phyloP scores from a whole-genome alignment of 257 asterid species.

The Rubia yunnanensis region DNA sequence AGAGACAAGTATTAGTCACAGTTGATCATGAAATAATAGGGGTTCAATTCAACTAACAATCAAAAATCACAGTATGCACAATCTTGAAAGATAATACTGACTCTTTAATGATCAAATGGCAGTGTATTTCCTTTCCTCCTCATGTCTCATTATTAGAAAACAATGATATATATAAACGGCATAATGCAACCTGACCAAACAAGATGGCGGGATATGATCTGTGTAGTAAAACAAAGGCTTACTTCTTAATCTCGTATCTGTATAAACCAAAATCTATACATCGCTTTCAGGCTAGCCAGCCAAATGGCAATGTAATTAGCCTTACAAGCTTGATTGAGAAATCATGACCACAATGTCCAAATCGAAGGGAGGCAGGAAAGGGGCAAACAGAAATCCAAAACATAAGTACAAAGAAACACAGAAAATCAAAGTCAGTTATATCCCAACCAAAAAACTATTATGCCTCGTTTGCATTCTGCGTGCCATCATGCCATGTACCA shows the following conservation, averaged over 20 bases:
- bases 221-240: too few species aligned
- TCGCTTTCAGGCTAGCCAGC: neutral
- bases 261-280: too few species aligned
- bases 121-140: neutral
- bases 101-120: neutral
- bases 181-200: too few species aligned
- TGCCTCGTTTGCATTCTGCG: neutral
- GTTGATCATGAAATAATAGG: neutral
- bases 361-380: neutral
- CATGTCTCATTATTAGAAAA: neutral
- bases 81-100: neutral
- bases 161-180: neutral
- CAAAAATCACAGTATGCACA: neutral
- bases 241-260: too few species aligned
- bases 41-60: neutral
- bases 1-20: neutral
- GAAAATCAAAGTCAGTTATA: neutral
- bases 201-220: too few species aligned
- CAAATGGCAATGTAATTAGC: neutral
- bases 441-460: neutral
- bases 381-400: neutral
- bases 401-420: neutral
- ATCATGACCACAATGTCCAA: neutral
- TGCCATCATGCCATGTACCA: constrained; percentile 5
- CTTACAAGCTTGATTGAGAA: neutral